Percentiles rank a stretch among this genome's conserved stretches.
These are phyloP conservation scores for Daldinia vernicosa DNA, from an alignment of 495 filamentous ascomycete genomes.

Conservation along the genomic window DNA sequence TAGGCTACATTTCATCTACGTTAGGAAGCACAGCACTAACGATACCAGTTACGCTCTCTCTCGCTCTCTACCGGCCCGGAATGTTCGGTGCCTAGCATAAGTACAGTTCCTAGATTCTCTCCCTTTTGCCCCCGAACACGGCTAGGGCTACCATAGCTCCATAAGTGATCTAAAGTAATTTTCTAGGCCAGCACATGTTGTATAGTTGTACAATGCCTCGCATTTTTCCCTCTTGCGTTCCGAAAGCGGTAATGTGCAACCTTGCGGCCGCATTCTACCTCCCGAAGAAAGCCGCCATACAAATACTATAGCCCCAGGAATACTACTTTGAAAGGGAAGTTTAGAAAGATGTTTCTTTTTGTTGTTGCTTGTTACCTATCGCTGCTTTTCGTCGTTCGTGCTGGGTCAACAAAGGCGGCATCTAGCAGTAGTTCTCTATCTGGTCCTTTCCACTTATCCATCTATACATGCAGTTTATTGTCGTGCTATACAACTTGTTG, in stretches of 20 bases:
- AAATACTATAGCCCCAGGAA: constrained; percentile 44
- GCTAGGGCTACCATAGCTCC: constrained; percentile 31
- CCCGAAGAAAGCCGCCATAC: constrained; percentile 42
- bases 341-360: constrained; percentile 38
- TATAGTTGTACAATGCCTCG: constrained; percentile 22
- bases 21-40: constrained; percentile 3
- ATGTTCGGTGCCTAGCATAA: constrained; percentile 40
- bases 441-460: constrained; percentile 17
- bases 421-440: constrained; percentile 27
- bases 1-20: not conserved
- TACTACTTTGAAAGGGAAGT: constrained; percentile 31
- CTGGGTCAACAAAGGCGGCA: constrained; percentile 41
- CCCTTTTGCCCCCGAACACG: constrained; percentile 42
- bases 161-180: constrained; percentile 37
- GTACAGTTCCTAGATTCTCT: constrained; percentile 16
- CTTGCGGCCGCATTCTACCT: constrained; percentile 33
- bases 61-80: constrained; percentile 28
- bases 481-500: constrained; percentile 11
- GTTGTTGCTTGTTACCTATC: constrained; percentile 27
- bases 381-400: constrained; percentile 16
- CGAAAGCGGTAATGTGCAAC: constrained; percentile 45
- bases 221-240: constrained; percentile 38
- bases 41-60: constrained; percentile 1
- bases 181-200: constrained; percentile 21
- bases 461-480: constrained; percentile 13